Evolutionary conservation across 306 rosid species (phyloP).

Genomic region (Vigna reflexopilosa): DNA sequence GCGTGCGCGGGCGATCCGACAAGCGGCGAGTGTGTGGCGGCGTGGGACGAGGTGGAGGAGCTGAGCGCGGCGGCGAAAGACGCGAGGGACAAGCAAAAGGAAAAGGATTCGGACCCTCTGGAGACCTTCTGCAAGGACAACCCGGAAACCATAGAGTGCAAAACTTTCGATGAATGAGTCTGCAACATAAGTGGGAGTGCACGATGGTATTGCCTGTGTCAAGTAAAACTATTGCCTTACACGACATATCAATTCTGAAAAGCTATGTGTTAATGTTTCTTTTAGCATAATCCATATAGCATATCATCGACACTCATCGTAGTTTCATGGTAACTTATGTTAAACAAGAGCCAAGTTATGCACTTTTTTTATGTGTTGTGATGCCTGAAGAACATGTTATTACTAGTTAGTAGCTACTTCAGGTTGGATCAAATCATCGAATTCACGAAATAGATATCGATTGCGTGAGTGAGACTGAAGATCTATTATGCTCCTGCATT

Average conservation of each 20-base stretch:
- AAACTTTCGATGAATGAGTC: slow-evolving; percentile 74
- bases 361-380: not conserved
- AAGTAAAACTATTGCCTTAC: slow-evolving; percentile 28
- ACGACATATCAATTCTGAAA: not conserved
- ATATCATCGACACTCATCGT: not conserved
- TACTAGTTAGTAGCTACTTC: not conserved
- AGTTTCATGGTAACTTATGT: not conserved
- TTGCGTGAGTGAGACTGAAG: not conserved
- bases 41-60: slow-evolving; percentile 99
- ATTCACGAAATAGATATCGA: not conserved
- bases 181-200: not conserved
- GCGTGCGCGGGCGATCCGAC: slow-evolving; percentile 74
- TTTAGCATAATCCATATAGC: slow-evolving; percentile 14
- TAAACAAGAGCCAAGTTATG: not conserved
- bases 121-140: slow-evolving; percentile 87
- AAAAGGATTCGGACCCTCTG: slow-evolving; percentile 72
- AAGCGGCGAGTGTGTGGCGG: slow-evolving; percentile 91
- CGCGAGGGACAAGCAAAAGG: slow-evolving; percentile 70
- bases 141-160: slow-evolving; percentile 87
- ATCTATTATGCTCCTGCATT: not conserved
- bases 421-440: not conserved
- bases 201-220: not conserved
- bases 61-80: slow-evolving; percentile 99
- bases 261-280: not conserved
- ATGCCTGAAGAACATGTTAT: not conserved